These are phyloP conservation scores for Avena insularis DNA, from an alignment of 176 grass and related monocot genomes.

Conservation along the genomic window DNA sequence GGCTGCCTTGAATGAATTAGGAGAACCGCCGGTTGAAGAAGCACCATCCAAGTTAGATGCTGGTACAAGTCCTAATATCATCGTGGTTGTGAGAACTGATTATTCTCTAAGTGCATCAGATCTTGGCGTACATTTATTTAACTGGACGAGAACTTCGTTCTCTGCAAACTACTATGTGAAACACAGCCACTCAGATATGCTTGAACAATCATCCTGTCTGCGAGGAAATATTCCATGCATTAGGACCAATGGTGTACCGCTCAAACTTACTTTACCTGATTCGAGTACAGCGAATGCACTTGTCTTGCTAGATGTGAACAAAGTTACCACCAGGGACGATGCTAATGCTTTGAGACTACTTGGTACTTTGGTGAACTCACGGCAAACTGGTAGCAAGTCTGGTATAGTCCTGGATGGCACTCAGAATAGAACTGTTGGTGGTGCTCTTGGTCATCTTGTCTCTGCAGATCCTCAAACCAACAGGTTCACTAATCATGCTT, in stretches of 20 bases:
- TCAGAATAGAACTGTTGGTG: conserved; percentile 41
- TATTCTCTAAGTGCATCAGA: conserved; percentile 87
- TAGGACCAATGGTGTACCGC: conserved; percentile 45
- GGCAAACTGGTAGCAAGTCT: conserved; percentile 28
- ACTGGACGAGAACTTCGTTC: conserved; percentile 80
- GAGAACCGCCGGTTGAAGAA: conserved; percentile 54
- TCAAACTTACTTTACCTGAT: conserved; percentile 57
- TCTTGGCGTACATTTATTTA: conserved; percentile 77
- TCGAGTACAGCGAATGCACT: conserved; percentile 43
- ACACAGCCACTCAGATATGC: conserved; percentile 52
- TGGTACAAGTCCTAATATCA: conserved; percentile 54
- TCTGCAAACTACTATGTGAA: conserved; percentile 62
- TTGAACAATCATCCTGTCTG: conserved; percentile 54
- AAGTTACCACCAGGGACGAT: conserved; percentile 33
- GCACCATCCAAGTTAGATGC: conserved; percentile 67
- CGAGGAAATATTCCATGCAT: conserved; percentile 62
- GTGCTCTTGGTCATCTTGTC: conserved; percentile 33
- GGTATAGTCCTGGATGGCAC: conserved; percentile 30
- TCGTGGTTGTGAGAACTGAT: conserved; percentile 82
- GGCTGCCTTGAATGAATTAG: conserved; percentile 55
- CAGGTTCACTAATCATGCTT: conserved; percentile 26
- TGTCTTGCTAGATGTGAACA: conserved; percentile 43
- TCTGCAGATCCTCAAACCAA: conserved; percentile 40
- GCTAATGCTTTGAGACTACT: conserved; percentile 22
- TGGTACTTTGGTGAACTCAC: conserved; percentile 23